Conservation (phyloP, 2,329 filamentous ascomycete species). For the Ascochyta clinopodiicola region DNA sequence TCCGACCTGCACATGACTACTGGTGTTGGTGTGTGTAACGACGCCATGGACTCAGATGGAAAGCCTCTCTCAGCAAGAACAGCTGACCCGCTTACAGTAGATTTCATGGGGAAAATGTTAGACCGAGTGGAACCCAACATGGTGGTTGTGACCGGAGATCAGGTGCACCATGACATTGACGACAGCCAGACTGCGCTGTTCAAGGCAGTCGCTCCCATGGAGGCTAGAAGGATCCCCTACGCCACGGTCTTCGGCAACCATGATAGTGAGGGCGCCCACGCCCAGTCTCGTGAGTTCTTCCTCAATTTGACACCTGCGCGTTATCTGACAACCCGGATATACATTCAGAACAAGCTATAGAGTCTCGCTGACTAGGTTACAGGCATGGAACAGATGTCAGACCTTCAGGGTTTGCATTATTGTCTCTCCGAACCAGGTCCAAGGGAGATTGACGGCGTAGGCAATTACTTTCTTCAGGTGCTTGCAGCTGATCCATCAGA, state of each 20-base stretch:
- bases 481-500: slow-evolving; percentile 65
- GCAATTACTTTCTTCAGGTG: slow-evolving; percentile 90
- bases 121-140: slow-evolving; percentile 63
- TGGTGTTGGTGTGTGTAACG: slow-evolving; percentile 82
- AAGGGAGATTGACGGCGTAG: slow-evolving; percentile 82
- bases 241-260: slow-evolving; percentile 75
- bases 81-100: slow-evolving; percentile 85
- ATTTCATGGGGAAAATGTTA: slow-evolving; percentile 70
- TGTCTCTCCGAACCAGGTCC: slow-evolving; percentile 84
- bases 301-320: not conserved
- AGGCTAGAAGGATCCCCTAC: slow-evolving; percentile 62
- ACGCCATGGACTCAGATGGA: slow-evolving; percentile 72
- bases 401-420: slow-evolving; percentile 66
- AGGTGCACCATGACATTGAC: slow-evolving; percentile 68
- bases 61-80: slow-evolving; percentile 79
- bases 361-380: slow-evolving; percentile 15
- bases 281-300: slow-evolving; percentile 25
- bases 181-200: slow-evolving; percentile 48
- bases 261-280: slow-evolving; percentile 57
- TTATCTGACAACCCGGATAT: not conserved
- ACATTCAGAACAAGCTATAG: not conserved
- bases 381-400: slow-evolving; percentile 28
- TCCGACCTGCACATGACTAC: slow-evolving; percentile 90
- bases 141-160: slow-evolving; percentile 72
- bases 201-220: slow-evolving; percentile 51